Evolutionary conservation across 805 yeast genomes (phyloP).

Genomic region (Candida ascalaphidarum): DNA sequence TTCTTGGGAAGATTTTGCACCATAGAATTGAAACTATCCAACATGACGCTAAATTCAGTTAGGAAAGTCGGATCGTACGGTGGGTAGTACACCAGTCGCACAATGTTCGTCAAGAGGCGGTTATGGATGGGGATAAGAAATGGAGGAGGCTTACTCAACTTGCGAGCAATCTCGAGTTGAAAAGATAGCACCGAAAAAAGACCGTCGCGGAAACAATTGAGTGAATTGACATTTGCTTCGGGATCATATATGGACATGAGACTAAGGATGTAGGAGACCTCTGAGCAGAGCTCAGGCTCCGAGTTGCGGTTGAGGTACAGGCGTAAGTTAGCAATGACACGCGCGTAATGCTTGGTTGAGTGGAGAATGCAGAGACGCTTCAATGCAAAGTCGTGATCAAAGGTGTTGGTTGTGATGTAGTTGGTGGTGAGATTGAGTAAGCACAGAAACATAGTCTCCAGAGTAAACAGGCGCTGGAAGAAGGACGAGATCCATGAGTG

Average conservation of each 20-base stretch:
- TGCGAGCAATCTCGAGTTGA: slow-evolving; percentile 9
- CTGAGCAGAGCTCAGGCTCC: slow-evolving; percentile 22
- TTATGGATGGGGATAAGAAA: slow-evolving; percentile 22
- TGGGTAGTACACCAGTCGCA: slow-evolving; percentile 26
- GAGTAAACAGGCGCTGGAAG: slow-evolving; percentile 12
- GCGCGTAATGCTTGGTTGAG: slow-evolving; percentile 28
- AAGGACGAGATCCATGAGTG: slow-evolving; percentile 25
- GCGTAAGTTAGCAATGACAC: slow-evolving; percentile 25
- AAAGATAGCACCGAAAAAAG: slow-evolving; percentile 25
- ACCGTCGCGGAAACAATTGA: slow-evolving; percentile 32
- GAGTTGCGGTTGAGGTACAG: slow-evolving; percentile 16
- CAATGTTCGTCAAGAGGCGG: slow-evolving; percentile 24
- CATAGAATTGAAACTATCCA: slow-evolving; percentile 14
- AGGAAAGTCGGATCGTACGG: slow-evolving; percentile 24
- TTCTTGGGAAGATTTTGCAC: background rate
- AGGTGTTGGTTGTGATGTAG: slow-evolving; percentile 23
- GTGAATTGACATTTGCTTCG: slow-evolving; percentile 27
- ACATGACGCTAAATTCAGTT: slow-evolving; percentile 16
- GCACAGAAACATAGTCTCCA: slow-evolving; percentile 25
- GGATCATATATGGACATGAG: slow-evolving; percentile 36
- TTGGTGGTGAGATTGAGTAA: slow-evolving; percentile 31
- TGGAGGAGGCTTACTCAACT: slow-evolving; percentile 5
- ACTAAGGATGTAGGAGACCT: slow-evolving; percentile 27
- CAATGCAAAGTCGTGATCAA: slow-evolving; percentile 7
- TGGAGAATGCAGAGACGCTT: slow-evolving; percentile 18